Base-by-base conservation (phyloP, 2,329 filamentous ascomycete genomes). In the Fusarium proliferatum region DNA sequence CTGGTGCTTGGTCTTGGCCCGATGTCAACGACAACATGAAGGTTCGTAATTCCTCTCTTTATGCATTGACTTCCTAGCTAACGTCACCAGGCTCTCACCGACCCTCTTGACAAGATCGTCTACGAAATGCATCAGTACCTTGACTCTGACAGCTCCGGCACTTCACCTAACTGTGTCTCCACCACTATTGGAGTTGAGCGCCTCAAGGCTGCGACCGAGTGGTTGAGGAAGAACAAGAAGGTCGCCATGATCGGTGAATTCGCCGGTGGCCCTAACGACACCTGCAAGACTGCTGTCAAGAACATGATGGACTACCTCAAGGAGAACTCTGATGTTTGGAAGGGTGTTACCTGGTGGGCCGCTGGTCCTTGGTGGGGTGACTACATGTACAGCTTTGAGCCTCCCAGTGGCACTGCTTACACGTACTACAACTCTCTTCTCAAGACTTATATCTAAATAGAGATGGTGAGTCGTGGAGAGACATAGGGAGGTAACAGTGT, bases 61-160 rank as follows among this genome's bases (percentile, higher is more conserved):
- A 3, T 13, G 1, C 6, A 51, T 9, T 8, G 12, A 26, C 4
- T 16, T 1, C 9, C 12, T 19, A 17, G 15, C 34, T 55, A 55
- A 55, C 0, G 13, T n/a, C 15, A n/a, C 9, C 36, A 55, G 51
- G 79, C 79, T 4, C 80, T 89, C 23, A 85, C 82, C 0, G 88
- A 89, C 66, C 85, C 87, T 1, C 71, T 82, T 59, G 79, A 85
- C 79, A 87, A 88, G 79, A 78, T 89, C 55, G 79, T 89, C 64
- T 89, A 87, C 78, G 85, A 89, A 82, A 89, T 90, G 87, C 88
- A 90, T 79, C 88, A 90, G 82, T 90, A 90, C 77, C 85, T 90
- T 17, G 88, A 89, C 81, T 77, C 79, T 2, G 88, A 90, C 76
- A 84, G 85, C 59, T 89, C 87, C 3, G 88, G 88, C 6, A 89